phyloP scores from a whole-genome alignment of 805 yeast species.

The Pichia pseudocactophila region DNA sequence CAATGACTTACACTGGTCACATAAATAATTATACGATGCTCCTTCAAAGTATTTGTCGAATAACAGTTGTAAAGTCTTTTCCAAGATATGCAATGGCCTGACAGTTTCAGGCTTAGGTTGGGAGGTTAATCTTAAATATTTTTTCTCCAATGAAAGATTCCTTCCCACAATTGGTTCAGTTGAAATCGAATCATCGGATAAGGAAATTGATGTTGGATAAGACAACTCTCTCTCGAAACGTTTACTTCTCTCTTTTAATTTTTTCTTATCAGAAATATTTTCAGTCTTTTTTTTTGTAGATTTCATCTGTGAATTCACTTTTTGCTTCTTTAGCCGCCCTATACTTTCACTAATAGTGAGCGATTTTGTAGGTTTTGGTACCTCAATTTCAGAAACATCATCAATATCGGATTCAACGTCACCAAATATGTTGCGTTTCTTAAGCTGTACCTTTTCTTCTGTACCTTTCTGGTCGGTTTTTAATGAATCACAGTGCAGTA shows the following conservation, averaged over 20 bases:
- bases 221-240: constrained; percentile 36
- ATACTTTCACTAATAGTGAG: constrained; percentile 1
- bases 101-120: constrained; percentile 83
- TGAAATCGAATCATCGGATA: constrained; percentile 3
- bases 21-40: constrained; percentile 64
- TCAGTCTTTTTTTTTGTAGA: background rate
- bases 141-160: constrained; percentile 59
- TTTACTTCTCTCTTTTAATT: constrained; percentile 28
- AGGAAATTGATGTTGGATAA: constrained; percentile 9
- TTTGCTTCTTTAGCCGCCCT: constrained; percentile 7
- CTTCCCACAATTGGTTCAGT: constrained; percentile 45
- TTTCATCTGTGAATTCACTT: background rate
- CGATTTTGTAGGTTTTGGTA: background rate
- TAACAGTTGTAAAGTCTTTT: constrained; percentile 47
- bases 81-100: constrained; percentile 59
- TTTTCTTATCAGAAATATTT: constrained; percentile 1
- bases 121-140: constrained; percentile 77
- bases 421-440: constrained; percentile 14
- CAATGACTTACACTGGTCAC: constrained; percentile 86
- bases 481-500: constrained; percentile 15
- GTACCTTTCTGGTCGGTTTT: background rate
- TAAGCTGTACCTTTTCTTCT: background rate
- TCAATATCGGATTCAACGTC: constrained; percentile 11
- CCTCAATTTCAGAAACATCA: background rate
- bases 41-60: constrained; percentile 40